Evolutionary conservation across 140 eudicot genomes (phyloP).

Genomic region (Anethum foeniculum): DNA sequence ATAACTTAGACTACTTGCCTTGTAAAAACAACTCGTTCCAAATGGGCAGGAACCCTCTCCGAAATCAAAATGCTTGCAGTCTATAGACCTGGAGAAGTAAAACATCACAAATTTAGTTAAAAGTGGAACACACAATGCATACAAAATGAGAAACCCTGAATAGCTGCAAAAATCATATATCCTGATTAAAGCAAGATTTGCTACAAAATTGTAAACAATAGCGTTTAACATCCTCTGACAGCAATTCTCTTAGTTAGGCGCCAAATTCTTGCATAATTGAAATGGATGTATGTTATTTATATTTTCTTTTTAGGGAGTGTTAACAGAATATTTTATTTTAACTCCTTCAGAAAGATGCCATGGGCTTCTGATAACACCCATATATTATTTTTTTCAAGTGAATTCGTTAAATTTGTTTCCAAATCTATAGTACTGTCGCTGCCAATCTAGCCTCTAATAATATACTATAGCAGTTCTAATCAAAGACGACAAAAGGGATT

Average conservation of each 20-base stretch:
- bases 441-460: background rate
- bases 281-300: background rate
- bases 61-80: conserved; percentile 13
- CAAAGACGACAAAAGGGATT: background rate
- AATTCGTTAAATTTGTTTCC: background rate
- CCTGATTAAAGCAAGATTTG: background rate
- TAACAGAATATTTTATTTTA: background rate
- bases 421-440: background rate
- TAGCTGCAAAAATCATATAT: background rate
- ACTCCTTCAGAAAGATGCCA: background rate
- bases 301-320: background rate
- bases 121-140: background rate
- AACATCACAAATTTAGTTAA: background rate
- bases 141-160: background rate
- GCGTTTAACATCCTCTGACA: background rate
- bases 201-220: background rate
- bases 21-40: conserved; percentile 17
- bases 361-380: background rate
- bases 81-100: conserved; percentile 7
- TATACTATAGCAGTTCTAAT: background rate
- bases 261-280: background rate
- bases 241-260: background rate
- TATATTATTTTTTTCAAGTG: background rate
- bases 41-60: conserved; percentile 13
- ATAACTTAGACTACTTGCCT: background rate